These are phyloP conservation scores for Kwoniella sp. DNA, from an alignment of 768 basidiomycete species.

Conservation along the genomic window DNA sequence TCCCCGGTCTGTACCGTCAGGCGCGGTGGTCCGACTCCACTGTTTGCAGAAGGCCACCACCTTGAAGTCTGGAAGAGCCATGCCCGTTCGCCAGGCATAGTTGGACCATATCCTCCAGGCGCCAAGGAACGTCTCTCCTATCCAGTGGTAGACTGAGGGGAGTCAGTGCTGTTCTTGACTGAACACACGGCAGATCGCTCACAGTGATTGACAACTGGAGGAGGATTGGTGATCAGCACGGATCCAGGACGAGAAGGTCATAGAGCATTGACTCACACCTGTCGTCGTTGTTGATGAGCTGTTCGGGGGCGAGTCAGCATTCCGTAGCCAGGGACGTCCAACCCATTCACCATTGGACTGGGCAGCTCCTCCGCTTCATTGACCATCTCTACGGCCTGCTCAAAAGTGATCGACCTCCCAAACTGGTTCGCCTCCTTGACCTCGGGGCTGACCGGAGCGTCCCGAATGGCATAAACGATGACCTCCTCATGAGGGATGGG, in stretches of 20 bases:
- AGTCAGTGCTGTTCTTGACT: neutral
- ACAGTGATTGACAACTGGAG: slow-evolving; percentile 21
- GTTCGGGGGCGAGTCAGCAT: neutral
- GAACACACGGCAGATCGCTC: neutral
- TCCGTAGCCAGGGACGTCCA: too few relatives aligned
- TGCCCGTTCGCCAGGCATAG: slow-evolving; percentile 11
- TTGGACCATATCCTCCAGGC: slow-evolving; percentile 31
- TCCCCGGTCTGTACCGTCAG: neutral
- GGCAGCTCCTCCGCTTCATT: slow-evolving; percentile 9
- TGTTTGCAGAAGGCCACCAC: slow-evolving; percentile 18
- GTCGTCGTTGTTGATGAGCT: slow-evolving; percentile 36
- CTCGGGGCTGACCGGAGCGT: slow-evolving; percentile 8
- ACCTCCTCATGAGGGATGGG: slow-evolving; percentile 5
- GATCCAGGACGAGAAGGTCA: too few relatives aligned
- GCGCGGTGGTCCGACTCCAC: slow-evolving; percentile 9
- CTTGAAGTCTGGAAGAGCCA: slow-evolving; percentile 15
- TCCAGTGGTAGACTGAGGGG: slow-evolving; percentile 34
- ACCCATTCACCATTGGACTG: slow-evolving; percentile 20
- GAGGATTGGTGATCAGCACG: slow-evolving; percentile 10
- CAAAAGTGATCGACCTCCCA: slow-evolving; percentile 6
- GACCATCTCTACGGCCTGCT: slow-evolving; percentile 15
- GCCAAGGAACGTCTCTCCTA: slow-evolving; percentile 37
- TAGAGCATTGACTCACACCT: slow-evolving; percentile 34
- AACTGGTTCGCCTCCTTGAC: slow-evolving; percentile 13
- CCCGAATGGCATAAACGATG: slow-evolving; percentile 12